These are phyloP conservation scores for Centaurea solstitialis DNA, from an alignment of 129 eudicot species.

Conservation along the genomic window DNA sequence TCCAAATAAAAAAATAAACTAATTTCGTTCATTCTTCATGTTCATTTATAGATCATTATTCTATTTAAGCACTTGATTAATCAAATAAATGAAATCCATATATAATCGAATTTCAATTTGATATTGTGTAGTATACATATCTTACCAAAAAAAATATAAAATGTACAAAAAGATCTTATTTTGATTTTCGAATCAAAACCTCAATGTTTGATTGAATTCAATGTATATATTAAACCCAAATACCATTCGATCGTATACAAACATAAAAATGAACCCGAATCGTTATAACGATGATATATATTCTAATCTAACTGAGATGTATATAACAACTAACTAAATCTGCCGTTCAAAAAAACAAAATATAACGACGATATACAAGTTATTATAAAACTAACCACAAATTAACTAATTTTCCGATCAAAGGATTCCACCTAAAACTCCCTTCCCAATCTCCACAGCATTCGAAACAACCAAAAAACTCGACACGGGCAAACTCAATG, in stretches of 20 bases:
- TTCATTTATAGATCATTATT: neutral
- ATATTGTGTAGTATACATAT: neutral
- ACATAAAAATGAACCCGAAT: neutral
- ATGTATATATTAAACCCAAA: neutral
- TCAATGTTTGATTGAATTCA: neutral
- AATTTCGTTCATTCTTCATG: neutral
- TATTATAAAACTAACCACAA: neutral
- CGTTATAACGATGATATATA: too few relatives aligned
- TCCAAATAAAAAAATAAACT: too few relatives aligned
- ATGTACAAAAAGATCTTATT: neutral
- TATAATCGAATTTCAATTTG: neutral
- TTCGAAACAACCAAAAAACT: neutral
- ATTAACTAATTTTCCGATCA: neutral
- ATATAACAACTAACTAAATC: too few relatives aligned
- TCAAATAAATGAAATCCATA: neutral
- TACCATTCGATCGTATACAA: neutral
- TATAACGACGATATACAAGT: neutral
- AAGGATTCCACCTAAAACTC: neutral
- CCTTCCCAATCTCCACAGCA: neutral
- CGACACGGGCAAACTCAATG: conserved; percentile 16
- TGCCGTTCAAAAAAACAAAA: too few relatives aligned
- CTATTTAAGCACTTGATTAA: neutral
- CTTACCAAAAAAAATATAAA: neutral
- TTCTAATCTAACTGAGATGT: too few relatives aligned
- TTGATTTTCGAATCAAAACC: neutral